Base-by-base conservation (phyloP, 257 asterid genomes). In the Striga asiatica region DNA sequence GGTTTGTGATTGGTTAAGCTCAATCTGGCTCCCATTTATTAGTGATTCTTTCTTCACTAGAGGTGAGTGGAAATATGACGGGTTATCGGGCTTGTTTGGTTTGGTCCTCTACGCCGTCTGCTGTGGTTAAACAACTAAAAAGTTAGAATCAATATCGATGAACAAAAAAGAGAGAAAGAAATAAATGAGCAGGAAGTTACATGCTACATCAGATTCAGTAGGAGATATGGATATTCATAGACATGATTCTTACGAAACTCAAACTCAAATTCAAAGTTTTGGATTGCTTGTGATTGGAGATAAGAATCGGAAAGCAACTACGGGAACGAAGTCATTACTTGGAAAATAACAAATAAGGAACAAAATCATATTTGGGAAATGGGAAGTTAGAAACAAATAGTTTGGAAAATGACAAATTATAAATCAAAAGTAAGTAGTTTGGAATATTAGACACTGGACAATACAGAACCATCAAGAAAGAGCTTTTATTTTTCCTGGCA, bases 11-110 rank as follows among this genome's bases (percentile, higher is more conserved):
- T 78, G 39, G 54, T 68, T 64, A 66, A 55, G 64, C 96, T 88
- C 81, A 88, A 58, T 67, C 72, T 65, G 17, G 78, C 78, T 73
- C 97, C 97, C 97, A 88, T 88, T n/a, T n/a, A n/a, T n/a, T 17
- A 28, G 31, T 21, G 27, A 42, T 59, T 22, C n/a, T 51, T 29
- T 34, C 56, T 41, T 67, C 35, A 22, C 21, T 22, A 24, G 49
- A 24, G 54, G 42, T 47, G 50, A 70, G 51, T 48, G 46, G 32
- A 45, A 47, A 54, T n/a, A n/a, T 17, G 49, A 46, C 12, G 27
- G 51, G 5, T 39, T 16, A 19, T 17, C 4, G 19, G 9, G 20
- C 48, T 16, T 13, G 59, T 56, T 58, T 27, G 13, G 38, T 67
- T 35, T 52, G 55, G 29, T 20, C 42, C 38, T 32, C 51, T 56